These are phyloP conservation scores for Rhododendron vialii DNA, from an alignment of 148 eudicot genomes.

Conservation along the genomic window DNA sequence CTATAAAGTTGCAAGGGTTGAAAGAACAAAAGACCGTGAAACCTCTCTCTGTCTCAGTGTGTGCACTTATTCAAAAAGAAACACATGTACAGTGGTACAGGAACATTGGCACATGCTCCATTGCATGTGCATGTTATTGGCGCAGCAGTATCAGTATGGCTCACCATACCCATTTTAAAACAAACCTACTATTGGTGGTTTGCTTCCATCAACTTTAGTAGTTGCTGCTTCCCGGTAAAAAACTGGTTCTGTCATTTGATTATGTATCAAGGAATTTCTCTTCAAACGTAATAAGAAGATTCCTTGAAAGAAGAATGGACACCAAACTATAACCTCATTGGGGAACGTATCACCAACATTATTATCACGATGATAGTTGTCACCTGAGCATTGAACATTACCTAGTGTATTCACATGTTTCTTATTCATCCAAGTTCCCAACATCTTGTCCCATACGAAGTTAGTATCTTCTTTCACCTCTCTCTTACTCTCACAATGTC, in stretches of 20 bases:
- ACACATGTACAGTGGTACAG: neutral
- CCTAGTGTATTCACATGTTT: neutral
- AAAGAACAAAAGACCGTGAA: neutral
- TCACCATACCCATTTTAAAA: neutral
- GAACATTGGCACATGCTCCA: neutral
- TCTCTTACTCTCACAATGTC: neutral
- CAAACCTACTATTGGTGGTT: neutral
- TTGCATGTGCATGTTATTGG: neutral
- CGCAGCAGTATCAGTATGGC: neutral
- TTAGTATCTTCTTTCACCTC: neutral
- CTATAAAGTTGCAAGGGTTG: neutral
- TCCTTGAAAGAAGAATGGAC: neutral
- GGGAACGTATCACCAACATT: neutral
- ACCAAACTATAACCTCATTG: neutral
- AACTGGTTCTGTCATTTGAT: neutral
- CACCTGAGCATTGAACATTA: neutral
- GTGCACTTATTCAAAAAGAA: neutral
- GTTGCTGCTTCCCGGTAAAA: neutral
- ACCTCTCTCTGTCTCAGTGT: neutral
- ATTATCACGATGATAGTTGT: neutral
- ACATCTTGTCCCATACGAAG: neutral
- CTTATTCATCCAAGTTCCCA: neutral
- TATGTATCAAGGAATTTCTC: neutral
- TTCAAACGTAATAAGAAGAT: neutral
- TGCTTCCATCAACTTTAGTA: neutral